Evolutionary conservation across 345 rosid species (phyloP).

Genomic region (Murraya paniculata): DNA sequence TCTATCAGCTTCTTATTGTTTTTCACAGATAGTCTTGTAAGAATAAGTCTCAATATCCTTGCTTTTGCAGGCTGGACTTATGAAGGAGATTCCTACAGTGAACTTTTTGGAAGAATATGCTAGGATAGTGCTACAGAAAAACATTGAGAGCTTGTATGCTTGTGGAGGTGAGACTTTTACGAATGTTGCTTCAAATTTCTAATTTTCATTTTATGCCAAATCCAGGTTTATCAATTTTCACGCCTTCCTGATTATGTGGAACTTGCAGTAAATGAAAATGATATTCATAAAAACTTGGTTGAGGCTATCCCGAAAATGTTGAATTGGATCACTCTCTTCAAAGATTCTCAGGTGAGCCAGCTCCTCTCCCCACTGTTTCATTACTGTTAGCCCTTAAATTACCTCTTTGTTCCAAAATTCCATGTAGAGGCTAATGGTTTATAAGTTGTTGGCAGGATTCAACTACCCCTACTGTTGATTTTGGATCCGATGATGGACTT

Average conservation of each 20-base stretch:
- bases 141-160: conserved; percentile 82
- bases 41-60: conserved; percentile 15
- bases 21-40: conserved; percentile 13
- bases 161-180: conserved; percentile 69
- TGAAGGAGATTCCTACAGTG: conserved; percentile 55
- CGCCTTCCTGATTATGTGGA: conserved; percentile 19
- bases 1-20: not conserved
- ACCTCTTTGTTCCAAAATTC: not conserved
- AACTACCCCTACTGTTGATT: conserved; percentile 51
- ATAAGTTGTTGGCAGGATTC: conserved; percentile 43
- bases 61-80: conserved; percentile 69
- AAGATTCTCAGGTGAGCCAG: conserved; percentile 56
- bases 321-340: conserved; percentile 68
- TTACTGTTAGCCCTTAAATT: not conserved
- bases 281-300: conserved; percentile 54
- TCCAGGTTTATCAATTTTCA: conserved; percentile 5
- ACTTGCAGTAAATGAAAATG: conserved; percentile 71
- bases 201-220: conserved; percentile 2
- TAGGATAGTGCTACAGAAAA: conserved; percentile 61
- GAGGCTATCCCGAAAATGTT: conserved; percentile 75
- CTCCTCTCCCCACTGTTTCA: conserved; percentile 10
- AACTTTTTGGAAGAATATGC: conserved; percentile 67
- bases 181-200: conserved; percentile 8
- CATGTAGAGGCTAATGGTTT: conserved; percentile 14
- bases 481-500: conserved; percentile 63